Conservation (phyloP, 345 rosid species). For the Lepidium sativum region DNA sequence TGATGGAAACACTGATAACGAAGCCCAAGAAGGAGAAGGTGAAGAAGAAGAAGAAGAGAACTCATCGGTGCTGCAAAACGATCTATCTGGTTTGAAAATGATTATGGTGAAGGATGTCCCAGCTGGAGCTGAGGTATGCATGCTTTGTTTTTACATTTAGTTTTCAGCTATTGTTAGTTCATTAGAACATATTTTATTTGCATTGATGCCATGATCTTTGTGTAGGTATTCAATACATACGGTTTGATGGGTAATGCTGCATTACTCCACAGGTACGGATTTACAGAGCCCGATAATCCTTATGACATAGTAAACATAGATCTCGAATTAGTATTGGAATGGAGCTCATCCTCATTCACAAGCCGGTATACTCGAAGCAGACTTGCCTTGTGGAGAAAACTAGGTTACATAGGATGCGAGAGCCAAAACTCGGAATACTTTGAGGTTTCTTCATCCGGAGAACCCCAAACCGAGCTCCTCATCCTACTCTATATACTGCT, state of each 20-base stretch:
- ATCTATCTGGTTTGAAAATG: slow-evolving; percentile 49
- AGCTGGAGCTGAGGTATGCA: slow-evolving; percentile 67
- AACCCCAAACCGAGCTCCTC: slow-evolving; percentile 68
- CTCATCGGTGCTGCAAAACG: slow-evolving; percentile 44
- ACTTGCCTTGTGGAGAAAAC: slow-evolving; percentile 59
- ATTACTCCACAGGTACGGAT: slow-evolving; percentile 87
- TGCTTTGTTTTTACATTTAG: not conserved
- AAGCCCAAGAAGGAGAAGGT: slow-evolving; percentile 21
- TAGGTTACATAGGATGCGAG: slow-evolving; percentile 51
- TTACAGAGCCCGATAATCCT: slow-evolving; percentile 65
- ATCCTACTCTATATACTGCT: slow-evolving; percentile 47
- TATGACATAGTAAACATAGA: slow-evolving; percentile 81
- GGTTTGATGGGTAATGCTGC: slow-evolving; percentile 82
- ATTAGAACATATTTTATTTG: not conserved
- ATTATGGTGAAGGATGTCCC: slow-evolving; percentile 76
- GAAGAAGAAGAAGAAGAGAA: slow-evolving; percentile 27
- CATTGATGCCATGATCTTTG: not conserved
- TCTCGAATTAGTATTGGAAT: slow-evolving; percentile 57
- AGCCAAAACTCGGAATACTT: slow-evolving; percentile 68
- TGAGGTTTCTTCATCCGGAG: slow-evolving; percentile 63
- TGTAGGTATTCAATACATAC: slow-evolving; percentile 78
- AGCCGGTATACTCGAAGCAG: slow-evolving; percentile 53
- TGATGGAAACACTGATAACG: slow-evolving; percentile 16
- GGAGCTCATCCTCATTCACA: slow-evolving; percentile 60
- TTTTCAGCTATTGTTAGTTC: not conserved